phyloP scores from a whole-genome alignment of 2,329 filamentous ascomycete species.

The Nothophoma quercina region DNA sequence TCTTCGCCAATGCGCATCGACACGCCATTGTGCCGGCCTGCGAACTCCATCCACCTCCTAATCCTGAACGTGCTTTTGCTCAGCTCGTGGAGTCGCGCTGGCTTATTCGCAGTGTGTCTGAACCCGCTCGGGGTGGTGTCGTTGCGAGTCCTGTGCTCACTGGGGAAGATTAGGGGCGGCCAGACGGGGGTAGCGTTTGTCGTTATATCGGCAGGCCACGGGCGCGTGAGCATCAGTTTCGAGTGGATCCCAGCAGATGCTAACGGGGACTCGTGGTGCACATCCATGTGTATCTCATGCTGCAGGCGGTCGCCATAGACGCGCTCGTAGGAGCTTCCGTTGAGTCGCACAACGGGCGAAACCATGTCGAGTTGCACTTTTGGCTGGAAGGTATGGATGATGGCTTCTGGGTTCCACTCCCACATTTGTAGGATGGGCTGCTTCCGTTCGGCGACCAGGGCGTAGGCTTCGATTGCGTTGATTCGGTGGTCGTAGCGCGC shows the following conservation, averaged over 20 bases:
- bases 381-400: conserved; percentile 77
- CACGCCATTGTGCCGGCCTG: conserved; percentile 35
- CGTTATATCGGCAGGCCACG: conserved; percentile 54
- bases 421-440: conserved; percentile 67
- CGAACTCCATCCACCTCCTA: conserved; percentile 77
- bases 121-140: conserved; percentile 53
- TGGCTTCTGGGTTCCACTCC: conserved; percentile 69
- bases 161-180: conserved; percentile 77
- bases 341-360: conserved; percentile 66
- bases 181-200: conserved; percentile 62
- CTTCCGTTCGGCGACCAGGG: conserved; percentile 71
- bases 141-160: conserved; percentile 64
- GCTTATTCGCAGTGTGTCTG: conserved; percentile 56
- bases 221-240: conserved; percentile 71
- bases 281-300: conserved; percentile 61
- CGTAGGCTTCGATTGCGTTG: conserved; percentile 82
- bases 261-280: conserved; percentile 30
- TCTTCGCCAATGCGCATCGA: conserved; percentile 59
- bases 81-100: conserved; percentile 64
- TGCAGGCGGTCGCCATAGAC: conserved; percentile 51
- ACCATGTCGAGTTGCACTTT: conserved; percentile 75
- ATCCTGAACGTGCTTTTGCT: conserved; percentile 77
- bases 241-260: conserved; percentile 61
- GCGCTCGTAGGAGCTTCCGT: conserved; percentile 39
- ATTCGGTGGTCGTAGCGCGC: conserved; percentile 76